Base-by-base conservation (phyloP, 23 red algal species). In the Cyanidioschyzon merolae region DNA sequence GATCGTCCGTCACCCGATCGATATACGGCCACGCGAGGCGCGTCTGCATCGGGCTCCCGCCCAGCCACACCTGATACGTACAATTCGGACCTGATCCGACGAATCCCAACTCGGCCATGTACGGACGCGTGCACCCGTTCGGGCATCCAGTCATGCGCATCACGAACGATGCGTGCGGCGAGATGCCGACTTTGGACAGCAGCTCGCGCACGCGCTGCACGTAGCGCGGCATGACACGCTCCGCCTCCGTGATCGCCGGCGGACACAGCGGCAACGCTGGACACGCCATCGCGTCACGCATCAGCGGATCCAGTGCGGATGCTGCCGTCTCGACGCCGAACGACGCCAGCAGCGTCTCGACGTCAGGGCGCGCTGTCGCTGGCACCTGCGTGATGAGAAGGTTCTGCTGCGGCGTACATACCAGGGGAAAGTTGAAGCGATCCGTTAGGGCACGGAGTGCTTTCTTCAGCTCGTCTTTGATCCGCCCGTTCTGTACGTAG, bases 131-230 rank as follows among this genome's bases (percentile, higher is more conserved):
- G 75, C 94, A 98, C 21, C 94, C 94, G 75, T 98, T 98, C 32
- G 94, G 94, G 67, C 94, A 98, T 40, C 92, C 92, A 25, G 94
- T 98, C 94, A 98, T 98, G 29, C 94, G 85, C 83, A 92, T 89
- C 2, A 88, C 86, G n/a, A 98, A 75, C 39, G 88, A 84, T 27
- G 7, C 63, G 1, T 75, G 58, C 7, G 35, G 37, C 24, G 32
- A 80, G 0, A 98, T 21, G 39, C 76, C 79, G 35, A 79, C 58
- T 58, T 86, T 86, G 57, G 77, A 51, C 50, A 98, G 81, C 45
- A 98, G 57, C 17, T 34, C 0, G 76, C 88, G 75, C 82, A 98
- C 86, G 17, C 94, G 80, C 2, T 58, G 79, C 30, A 98, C 88
- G 37, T 89, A 68, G 37, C 79, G 27, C 50, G 94, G 94, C 88